Evolutionary conservation across 805 yeast genomes (phyloP), one percentile per base, ranked within the genome.

Genomic region (Candida alai): DNA sequence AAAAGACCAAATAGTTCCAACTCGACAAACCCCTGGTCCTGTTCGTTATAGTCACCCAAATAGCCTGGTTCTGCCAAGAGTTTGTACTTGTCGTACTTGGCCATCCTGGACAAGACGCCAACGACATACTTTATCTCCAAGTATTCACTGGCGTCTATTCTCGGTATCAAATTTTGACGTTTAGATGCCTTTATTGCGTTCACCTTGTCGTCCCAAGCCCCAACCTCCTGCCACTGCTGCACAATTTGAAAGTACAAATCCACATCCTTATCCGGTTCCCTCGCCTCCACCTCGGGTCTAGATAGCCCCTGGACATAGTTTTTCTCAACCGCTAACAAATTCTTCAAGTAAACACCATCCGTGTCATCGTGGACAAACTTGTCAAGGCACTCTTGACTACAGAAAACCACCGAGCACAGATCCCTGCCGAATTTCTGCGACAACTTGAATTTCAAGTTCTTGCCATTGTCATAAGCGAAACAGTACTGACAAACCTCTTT

Each of bases 401-500:
- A 75, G 43, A 4, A 73, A 74, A 11, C 66, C 66, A 28, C 65
- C 67, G 29, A 41, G 49, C 35, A 36, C 17, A 34, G 8, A 18
- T 42, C 34, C 20, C 36, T 42, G 45, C 32, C 29, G 26, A 39
- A 39, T 22, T 45, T 39, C 14, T 49, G 41, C 12, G 41, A 32
- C 9, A 68, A 42, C 36, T 62, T 71, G 33, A 54, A 46, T 42
- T 73, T 77, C 57, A 75, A 56, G 24, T 60, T 57, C 21, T 53
- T 57, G 0, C 83, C 81, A 41, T 63, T 50, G 20, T 60, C 62
- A 42, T 76, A 80, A 2, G 42, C 35, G 46, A 66, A 76, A 43
- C 87, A 80, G 39, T 49, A 45, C 6, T 70, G 62, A 49, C 87
- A 80, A 2, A 76, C 82, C 45, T 80, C 86, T 42, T 77, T 78